Percentiles rank a stretch among this genome's conserved stretches.
These are phyloP conservation scores for Dipteronia sinensis DNA, from an alignment of 345 rosid genomes.

Conservation along the genomic window DNA sequence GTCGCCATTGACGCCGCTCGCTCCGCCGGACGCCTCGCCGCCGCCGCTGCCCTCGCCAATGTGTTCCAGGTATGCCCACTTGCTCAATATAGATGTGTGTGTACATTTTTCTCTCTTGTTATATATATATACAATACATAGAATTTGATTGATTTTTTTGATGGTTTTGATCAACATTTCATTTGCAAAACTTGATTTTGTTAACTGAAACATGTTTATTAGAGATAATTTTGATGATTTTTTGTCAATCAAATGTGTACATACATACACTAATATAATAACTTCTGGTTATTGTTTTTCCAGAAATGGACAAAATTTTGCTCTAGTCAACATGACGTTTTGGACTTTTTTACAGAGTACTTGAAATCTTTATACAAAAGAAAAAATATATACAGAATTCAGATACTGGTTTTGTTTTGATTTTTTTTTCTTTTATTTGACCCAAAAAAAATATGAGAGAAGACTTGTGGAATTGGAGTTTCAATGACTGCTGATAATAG, in stretches of 20 bases:
- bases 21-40: slow-evolving; percentile 62
- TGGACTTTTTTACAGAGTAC: slow-evolving; percentile 14
- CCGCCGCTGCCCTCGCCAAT: slow-evolving; percentile 71
- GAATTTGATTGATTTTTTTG: background rate
- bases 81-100: too few relatives aligned
- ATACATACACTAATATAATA: background rate
- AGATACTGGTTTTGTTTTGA: background rate
- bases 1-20: slow-evolving; percentile 69
- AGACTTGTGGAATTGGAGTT: slow-evolving; percentile 4
- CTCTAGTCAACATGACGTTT: slow-evolving; percentile 36
- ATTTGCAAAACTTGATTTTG: background rate
- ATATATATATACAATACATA: background rate
- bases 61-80: slow-evolving; percentile 62
- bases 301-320: slow-evolving; percentile 44
- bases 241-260: background rate
- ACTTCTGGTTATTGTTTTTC: background rate
- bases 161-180: background rate
- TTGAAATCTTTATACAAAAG: background rate
- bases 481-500: slow-evolving; percentile 17
- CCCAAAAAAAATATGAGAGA: background rate
- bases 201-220: background rate
- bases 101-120: slow-evolving; percentile 3
- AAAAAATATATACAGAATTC: slow-evolving; percentile 7
- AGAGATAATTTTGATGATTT: slow-evolving; percentile 3
- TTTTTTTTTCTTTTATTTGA: background rate